A percentile compares a stretch with the other conserved stretches of the same genome.
phyloP scores from a whole-genome alignment of 2,329 filamentous ascomycete species.

The Rhynchosporium secalis region DNA sequence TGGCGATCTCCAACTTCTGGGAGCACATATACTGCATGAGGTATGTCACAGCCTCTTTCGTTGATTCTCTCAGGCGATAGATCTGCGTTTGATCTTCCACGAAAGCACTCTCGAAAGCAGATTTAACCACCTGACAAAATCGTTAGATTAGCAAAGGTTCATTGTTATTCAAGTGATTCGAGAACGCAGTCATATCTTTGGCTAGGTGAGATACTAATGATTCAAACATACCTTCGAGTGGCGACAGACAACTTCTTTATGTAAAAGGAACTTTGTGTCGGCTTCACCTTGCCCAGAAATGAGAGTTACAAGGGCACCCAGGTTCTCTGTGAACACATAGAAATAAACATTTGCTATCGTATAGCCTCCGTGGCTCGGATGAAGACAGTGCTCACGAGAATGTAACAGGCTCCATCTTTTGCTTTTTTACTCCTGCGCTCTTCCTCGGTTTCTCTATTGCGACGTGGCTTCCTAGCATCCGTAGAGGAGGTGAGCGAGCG shows the following conservation, averaged over 20 bases:
- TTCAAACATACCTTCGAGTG: background rate
- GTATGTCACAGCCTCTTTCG: slow-evolving; percentile 3
- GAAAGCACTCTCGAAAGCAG: slow-evolving; percentile 19
- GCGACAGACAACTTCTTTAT: slow-evolving; percentile 19
- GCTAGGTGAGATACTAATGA: background rate
- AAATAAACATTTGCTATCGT: background rate
- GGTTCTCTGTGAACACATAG: background rate
- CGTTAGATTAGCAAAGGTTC: slow-evolving; percentile 2
- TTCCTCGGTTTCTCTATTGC: background rate
- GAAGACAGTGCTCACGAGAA: background rate
- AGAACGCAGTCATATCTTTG: no score
- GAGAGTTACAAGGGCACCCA: slow-evolving; percentile 7
- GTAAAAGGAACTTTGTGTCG: slow-evolving; percentile 17
- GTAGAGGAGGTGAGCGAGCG: background rate
- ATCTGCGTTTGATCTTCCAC: slow-evolving; percentile 19
- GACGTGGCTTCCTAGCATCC: background rate
- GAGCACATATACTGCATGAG: slow-evolving; percentile 17
- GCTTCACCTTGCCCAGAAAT: background rate
- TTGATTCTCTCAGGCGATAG: slow-evolving; percentile 16
- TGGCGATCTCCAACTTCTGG: slow-evolving; percentile 5
- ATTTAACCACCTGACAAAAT: slow-evolving; percentile 15
- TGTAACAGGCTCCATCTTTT: background rate
- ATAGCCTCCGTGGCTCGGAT: background rate
- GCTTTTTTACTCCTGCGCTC: background rate
- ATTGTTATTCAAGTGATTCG: slow-evolving; percentile 2